Percentiles rank a stretch among this genome's conserved stretches.
Evolutionary conservation across 2,329 filamentous ascomycete genomes (phyloP).

Genomic region (Aspergillus versicolor): DNA sequence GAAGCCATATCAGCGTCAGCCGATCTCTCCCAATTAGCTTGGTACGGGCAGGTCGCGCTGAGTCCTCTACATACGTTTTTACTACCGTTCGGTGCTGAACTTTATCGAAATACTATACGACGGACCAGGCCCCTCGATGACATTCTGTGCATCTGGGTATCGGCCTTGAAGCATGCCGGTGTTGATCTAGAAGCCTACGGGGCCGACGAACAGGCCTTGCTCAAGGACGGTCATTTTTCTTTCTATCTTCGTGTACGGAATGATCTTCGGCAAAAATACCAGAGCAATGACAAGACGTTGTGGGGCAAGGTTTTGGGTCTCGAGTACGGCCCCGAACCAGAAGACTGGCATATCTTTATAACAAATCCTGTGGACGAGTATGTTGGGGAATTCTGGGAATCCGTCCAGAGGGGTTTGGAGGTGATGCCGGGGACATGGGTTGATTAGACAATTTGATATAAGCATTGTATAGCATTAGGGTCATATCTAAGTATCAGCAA

Average conservation of each 20-base stretch:
- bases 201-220: not conserved
- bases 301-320: not conserved
- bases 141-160: not conserved
- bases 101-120: not conserved
- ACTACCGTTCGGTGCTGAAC: too few species aligned
- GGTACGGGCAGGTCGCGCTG: rapidly evolving
- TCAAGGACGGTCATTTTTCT: not conserved
- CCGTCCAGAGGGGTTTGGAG: not conserved
- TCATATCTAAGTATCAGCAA: too few species aligned
- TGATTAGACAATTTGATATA: not conserved
- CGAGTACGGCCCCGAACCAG: not conserved
- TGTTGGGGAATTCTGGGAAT: not conserved
- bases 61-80: not conserved
- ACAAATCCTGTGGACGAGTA: not conserved
- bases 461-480: not conserved
- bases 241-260: too few species aligned
- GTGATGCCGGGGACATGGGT: not conserved
- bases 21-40: not conserved
- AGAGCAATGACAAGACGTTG: not conserved
- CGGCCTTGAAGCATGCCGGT: not conserved
- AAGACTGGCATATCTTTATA: not conserved
- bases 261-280: rapidly evolving
- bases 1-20: not conserved
- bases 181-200: not conserved
- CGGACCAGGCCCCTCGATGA: not conserved